Percentiles rank a stretch among this genome's conserved stretches.
Evolutionary conservation across 257 asterid genomes (phyloP).

Genomic region (Solanum lycopersicoides): DNA sequence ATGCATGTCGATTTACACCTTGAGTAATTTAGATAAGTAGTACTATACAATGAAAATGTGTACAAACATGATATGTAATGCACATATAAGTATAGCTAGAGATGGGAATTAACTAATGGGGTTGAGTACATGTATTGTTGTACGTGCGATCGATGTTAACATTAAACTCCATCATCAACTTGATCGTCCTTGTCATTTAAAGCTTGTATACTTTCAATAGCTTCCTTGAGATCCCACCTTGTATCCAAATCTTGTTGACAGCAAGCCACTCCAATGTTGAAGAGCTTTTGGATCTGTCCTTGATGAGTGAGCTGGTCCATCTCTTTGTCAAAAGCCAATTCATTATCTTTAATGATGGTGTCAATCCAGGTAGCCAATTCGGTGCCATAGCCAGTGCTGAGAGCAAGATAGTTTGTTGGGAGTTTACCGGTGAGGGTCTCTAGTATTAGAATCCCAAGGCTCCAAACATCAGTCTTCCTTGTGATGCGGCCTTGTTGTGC

Average conservation of each 20-base stretch:
- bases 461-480: slow-evolving; percentile 82
- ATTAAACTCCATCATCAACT: neutral
- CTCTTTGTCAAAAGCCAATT: slow-evolving; percentile 40
- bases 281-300: slow-evolving; percentile 50
- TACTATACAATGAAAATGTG: neutral
- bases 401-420: slow-evolving; percentile 48
- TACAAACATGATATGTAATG: neutral
- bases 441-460: slow-evolving; percentile 65
- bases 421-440: slow-evolving; percentile 66
- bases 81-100: neutral
- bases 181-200: slow-evolving; percentile 21
- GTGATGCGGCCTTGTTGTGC: slow-evolving; percentile 23
- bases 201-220: slow-evolving; percentile 33
- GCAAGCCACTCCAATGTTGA: slow-evolving; percentile 51
- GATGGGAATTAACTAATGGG: neutral
- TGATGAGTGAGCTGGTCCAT: slow-evolving; percentile 23
- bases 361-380: slow-evolving; percentile 48
- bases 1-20: neutral
- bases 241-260: slow-evolving; percentile 48
- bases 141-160: neutral
- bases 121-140: neutral
- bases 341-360: slow-evolving; percentile 12
- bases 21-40: neutral
- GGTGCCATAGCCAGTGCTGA: slow-evolving; percentile 23
- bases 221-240: slow-evolving; percentile 67